A percentile compares a stretch with the other conserved stretches of the same genome.
Conservation (phyloP, 805 yeast species). For the Blastobotrys peoriensis region DNA sequence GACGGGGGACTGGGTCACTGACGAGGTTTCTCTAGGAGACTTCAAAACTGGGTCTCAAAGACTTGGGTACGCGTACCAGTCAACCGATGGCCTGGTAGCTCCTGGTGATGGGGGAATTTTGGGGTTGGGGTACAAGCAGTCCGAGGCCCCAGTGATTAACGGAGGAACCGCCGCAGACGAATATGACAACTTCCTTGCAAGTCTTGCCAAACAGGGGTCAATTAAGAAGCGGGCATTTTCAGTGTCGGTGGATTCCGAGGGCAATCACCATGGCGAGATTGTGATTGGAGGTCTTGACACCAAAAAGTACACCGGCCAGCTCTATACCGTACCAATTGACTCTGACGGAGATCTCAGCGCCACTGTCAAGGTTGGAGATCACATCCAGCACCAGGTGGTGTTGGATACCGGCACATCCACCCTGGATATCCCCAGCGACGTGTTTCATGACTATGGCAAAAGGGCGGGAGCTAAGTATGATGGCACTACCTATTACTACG, state of each 20-base stretch:
- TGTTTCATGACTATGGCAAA: slow-evolving; percentile 23
- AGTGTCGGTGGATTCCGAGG: too few relatives aligned
- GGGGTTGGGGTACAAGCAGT: too few relatives aligned
- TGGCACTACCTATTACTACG: background rate
- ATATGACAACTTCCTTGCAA: too few relatives aligned
- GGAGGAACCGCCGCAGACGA: too few relatives aligned
- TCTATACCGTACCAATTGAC: slow-evolving; percentile 37
- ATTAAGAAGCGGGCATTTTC: too few relatives aligned
- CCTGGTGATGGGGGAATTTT: too few relatives aligned
- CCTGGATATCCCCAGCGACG: slow-evolving; percentile 37
- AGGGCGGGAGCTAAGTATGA: slow-evolving; percentile 28
- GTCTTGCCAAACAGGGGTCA: too few relatives aligned
- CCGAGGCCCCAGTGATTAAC: too few relatives aligned
- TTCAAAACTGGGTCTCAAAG: too few relatives aligned
- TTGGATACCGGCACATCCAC: slow-evolving; percentile 52
- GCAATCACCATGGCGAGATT: slow-evolving; percentile 25
- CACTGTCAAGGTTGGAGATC: slow-evolving; percentile 27
- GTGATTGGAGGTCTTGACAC: slow-evolving; percentile 49
- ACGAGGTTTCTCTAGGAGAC: slow-evolving; percentile 2
- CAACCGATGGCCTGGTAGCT: too few relatives aligned
- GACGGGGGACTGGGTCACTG: slow-evolving; percentile 1
- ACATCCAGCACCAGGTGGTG: slow-evolving; percentile 7
- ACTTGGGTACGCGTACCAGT: too few relatives aligned
- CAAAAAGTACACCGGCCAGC: slow-evolving; percentile 34
- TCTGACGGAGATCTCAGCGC: slow-evolving; percentile 22